These are phyloP conservation scores for Porphyrellus cyaneotinctus DNA, from an alignment of 768 basidiomycete species.

Conservation along the genomic window DNA sequence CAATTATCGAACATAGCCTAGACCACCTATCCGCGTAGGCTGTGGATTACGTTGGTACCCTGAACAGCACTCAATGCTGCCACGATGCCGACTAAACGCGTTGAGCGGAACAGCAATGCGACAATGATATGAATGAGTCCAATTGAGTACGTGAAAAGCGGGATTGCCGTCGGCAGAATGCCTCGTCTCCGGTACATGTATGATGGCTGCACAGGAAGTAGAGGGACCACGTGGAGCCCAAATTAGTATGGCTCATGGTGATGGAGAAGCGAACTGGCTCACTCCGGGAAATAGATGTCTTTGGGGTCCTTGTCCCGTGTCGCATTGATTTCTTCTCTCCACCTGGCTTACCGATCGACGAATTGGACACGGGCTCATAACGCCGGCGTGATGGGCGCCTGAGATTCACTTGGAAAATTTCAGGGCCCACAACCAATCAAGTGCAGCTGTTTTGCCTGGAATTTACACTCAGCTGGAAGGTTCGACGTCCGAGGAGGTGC, in stretches of 20 bases:
- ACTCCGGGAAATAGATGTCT: conserved; percentile 1
- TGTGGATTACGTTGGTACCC: conserved; percentile 30
- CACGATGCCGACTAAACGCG: conserved; percentile 24
- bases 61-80: conserved; percentile 21
- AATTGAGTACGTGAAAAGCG: conserved; percentile 25
- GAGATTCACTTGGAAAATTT: conserved; percentile 8
- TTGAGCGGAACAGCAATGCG: conserved; percentile 5
- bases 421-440: conserved; percentile 3
- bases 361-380: conserved; percentile 7
- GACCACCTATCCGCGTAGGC: conserved; percentile 19
- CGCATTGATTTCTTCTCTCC: conserved; percentile 1
- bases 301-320: conserved; percentile 23
- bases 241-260: neutral
- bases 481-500: conserved; percentile 23
- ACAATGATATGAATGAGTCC: conserved; percentile 21
- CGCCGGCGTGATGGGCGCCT: conserved; percentile 19
- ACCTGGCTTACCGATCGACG: conserved; percentile 19
- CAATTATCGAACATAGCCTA: conserved; percentile 20
- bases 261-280: conserved; percentile 24
- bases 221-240: conserved; percentile 22
- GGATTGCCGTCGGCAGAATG: conserved; percentile 23
- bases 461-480: conserved; percentile 4
- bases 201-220: conserved; percentile 9
- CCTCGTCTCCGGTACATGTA: conserved; percentile 18
- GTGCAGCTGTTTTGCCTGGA: conserved; percentile 10